phyloP scores from a whole-genome alignment of 306 rosid genomes.

The Cucurbita argyrosperma region DNA sequence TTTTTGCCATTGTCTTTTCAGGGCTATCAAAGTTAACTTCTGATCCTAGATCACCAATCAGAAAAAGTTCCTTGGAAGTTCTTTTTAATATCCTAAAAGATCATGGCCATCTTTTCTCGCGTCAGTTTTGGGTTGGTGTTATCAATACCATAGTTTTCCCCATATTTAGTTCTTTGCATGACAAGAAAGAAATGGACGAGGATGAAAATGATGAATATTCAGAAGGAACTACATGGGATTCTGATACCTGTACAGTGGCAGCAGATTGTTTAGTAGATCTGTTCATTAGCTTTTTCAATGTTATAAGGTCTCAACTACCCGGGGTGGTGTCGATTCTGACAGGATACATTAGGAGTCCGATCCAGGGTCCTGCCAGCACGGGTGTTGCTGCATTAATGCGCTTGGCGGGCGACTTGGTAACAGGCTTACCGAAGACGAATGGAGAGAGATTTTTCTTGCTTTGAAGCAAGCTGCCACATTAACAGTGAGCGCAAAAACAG shows the following conservation, averaged over 20 bases:
- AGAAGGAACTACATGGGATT: constrained; percentile 75
- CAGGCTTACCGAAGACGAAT: constrained; percentile 64
- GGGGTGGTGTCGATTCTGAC: constrained; percentile 64
- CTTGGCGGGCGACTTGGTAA: constrained; percentile 53
- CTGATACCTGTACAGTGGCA: constrained; percentile 75
- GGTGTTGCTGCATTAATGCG: constrained; percentile 80
- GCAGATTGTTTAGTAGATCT: constrained; percentile 75
- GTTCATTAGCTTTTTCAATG: constrained; percentile 50
- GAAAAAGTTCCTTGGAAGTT: constrained; percentile 96
- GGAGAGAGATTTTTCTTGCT: constrained; percentile 63
- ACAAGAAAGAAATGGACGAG: constrained; percentile 24
- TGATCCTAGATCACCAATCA: constrained; percentile 85
- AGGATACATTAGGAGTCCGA: constrained; percentile 64
- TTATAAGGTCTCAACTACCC: constrained; percentile 65
- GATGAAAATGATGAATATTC: constrained; percentile 27
- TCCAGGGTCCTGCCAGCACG: constrained; percentile 82
- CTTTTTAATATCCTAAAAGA: constrained; percentile 90
- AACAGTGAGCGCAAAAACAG: constrained; percentile 20
- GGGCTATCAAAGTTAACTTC: constrained; percentile 88
- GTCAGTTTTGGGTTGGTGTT: constrained; percentile 63
- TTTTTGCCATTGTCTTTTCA: constrained; percentile 14
- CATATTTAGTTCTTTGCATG: constrained; percentile 34
- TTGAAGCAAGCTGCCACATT: constrained; percentile 69
- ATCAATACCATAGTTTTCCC: constrained; percentile 65
- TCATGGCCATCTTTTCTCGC: constrained; percentile 87